These are phyloP conservation scores for Trifolium repens DNA, from an alignment of 306 rosid genomes.

Conservation along the genomic window DNA sequence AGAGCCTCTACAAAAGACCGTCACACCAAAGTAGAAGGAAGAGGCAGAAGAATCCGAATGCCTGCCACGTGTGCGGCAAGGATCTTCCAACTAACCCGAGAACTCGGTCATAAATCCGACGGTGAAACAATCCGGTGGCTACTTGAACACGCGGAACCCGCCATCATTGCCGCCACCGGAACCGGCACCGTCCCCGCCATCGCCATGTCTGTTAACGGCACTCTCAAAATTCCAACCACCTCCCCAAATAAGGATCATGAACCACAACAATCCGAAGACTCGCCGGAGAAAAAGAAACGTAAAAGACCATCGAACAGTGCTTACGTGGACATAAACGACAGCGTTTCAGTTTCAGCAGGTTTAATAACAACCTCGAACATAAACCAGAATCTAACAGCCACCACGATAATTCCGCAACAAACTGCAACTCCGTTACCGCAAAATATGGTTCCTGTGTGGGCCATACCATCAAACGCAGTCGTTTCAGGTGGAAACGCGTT, in stretches of 20 bases:
- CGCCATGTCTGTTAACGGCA: conserved; percentile 77
- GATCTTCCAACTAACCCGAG: conserved; percentile 83
- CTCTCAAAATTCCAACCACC: conserved; percentile 76
- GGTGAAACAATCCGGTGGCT: conserved; percentile 94
- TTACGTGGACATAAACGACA: conserved; percentile 59
- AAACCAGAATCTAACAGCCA: not conserved
- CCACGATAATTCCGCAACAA: conserved; percentile 44
- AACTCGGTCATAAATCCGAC: conserved; percentile 86
- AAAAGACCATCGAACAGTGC: conserved; percentile 58
- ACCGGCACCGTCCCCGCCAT: conserved; percentile 83
- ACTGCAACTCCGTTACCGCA: conserved; percentile 48
- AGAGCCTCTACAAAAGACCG: conserved; percentile 76
- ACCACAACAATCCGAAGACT: conserved; percentile 44
- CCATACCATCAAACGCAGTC: conserved; percentile 55
- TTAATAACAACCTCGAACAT: conserved; percentile 37
- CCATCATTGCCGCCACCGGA: conserved; percentile 85
- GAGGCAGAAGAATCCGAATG: conserved; percentile 92
- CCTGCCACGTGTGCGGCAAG: conserved; percentile 85
- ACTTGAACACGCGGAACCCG: conserved; percentile 74
- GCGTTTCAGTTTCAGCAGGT: conserved; percentile 59
- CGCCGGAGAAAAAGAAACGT: conserved; percentile 54
- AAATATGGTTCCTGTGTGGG: conserved; percentile 73
- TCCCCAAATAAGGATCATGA: conserved; percentile 32
- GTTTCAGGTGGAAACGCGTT: conserved; percentile 58
- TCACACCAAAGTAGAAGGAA: conserved; percentile 82